A percentile compares a stretch with the other conserved stretches of the same genome.
These are phyloP conservation scores for Zanthoxylum bungeanum DNA, from an alignment of 345 rosid species.

Conservation along the genomic window DNA sequence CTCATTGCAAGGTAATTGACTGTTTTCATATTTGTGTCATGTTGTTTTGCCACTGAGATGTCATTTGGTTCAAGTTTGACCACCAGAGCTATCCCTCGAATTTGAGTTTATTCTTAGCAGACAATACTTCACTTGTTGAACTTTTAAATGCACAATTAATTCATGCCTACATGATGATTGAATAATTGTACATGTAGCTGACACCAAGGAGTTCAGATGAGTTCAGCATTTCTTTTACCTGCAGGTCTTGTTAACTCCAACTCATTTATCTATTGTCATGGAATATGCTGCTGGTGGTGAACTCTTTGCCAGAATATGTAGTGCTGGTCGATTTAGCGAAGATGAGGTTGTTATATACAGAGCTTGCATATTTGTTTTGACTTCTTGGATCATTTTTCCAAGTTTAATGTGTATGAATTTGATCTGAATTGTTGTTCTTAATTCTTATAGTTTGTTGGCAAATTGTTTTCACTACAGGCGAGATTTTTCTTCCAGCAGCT, in stretches of 20 bases:
- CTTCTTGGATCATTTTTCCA: background rate
- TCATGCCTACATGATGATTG: background rate
- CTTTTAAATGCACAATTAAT: background rate
- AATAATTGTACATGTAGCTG: background rate
- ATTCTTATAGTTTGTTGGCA: background rate
- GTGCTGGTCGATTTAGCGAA: slow-evolving; percentile 88
- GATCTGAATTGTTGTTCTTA: background rate
- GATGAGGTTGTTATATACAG: slow-evolving; percentile 58
- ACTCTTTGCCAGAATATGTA: slow-evolving; percentile 73
- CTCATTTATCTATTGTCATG: slow-evolving; percentile 79
- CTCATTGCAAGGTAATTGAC: background rate
- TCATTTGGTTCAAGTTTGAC: slow-evolving; percentile 6
- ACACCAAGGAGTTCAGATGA: background rate
- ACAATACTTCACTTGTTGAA: background rate
- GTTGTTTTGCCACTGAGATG: background rate
- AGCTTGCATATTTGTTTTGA: background rate
- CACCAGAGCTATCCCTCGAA: background rate
- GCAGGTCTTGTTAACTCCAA: slow-evolving; percentile 74
- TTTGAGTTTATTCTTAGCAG: background rate
- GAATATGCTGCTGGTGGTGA: slow-evolving; percentile 95
- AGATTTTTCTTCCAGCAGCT: slow-evolving; percentile 91
- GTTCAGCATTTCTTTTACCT: slow-evolving; percentile 8
- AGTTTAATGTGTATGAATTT: background rate
- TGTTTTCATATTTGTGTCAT: background rate
- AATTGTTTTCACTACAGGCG: slow-evolving; percentile 33